These are phyloP conservation scores for Fibroporia radiculosa DNA, from an alignment of 768 basidiomycete genomes.

Conservation along the genomic window DNA sequence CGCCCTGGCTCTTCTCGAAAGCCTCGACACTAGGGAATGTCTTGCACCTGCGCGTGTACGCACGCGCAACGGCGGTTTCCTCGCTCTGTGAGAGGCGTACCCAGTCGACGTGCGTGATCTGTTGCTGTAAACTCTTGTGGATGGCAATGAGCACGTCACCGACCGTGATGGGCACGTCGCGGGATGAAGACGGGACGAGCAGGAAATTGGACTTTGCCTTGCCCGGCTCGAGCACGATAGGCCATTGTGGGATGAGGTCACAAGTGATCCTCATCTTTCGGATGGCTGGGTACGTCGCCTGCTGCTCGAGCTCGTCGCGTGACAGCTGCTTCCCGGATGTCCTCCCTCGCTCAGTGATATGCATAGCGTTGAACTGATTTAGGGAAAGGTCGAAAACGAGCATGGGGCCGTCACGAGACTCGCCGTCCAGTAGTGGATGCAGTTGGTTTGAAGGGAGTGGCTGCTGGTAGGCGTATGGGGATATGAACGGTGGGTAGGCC, in stretches of 20 bases:
- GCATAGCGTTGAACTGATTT: conserved; percentile 38
- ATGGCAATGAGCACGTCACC: conserved; percentile 51
- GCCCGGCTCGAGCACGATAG: conserved; percentile 39
- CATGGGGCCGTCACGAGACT: conserved; percentile 30
- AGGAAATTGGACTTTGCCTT: conserved; percentile 13
- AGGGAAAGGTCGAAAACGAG: conserved; percentile 51
- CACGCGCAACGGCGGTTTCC: conserved; percentile 26
- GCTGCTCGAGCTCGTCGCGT: conserved; percentile 38
- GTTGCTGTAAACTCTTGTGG: conserved; percentile 36
- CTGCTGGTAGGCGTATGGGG: conserved; percentile 9
- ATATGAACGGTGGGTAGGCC: conserved; percentile 12
- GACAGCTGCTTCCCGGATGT: conserved; percentile 27
- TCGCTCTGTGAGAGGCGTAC: conserved; percentile 19
- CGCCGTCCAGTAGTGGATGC: conserved; percentile 49
- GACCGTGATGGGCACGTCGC: conserved; percentile 35
- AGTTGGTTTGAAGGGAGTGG: conserved; percentile 20
- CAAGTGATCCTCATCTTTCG: conserved; percentile 49
- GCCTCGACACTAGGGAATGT: conserved; percentile 23
- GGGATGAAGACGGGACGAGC: conserved; percentile 23
- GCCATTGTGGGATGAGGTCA: conserved; percentile 54
- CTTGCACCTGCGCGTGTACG: conserved; percentile 29
- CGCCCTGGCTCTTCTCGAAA: conserved; percentile 29
- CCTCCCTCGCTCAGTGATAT: conserved; percentile 32
- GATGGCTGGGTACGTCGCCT: conserved; percentile 49
- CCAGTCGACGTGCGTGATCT: conserved; percentile 30